Evolutionary conservation across 2,329 filamentous ascomycete genomes (phyloP), one percentile per base, ranked within the genome.

Genomic region (Fusarium avenaceum): DNA sequence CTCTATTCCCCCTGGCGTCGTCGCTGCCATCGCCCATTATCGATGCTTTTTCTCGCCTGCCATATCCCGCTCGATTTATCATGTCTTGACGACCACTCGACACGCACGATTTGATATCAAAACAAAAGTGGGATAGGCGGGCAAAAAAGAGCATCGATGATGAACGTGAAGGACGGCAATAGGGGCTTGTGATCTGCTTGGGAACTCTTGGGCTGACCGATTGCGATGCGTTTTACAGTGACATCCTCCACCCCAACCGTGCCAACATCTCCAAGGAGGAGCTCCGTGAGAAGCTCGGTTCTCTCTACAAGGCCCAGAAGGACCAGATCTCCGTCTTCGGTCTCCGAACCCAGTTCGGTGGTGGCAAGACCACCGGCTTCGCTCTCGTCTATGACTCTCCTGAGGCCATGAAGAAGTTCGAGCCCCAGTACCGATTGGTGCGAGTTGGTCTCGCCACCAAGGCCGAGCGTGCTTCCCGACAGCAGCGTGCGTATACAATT

Each of bases 381-480:
- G 96, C 94, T 75, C 93, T 98, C 80, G 89, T 99, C 87, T 99
- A 99, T 90, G 96, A 99, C 86, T 97, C 93, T 75, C 87, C 90
- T 81, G 96, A 99, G 89, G 93, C 94, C 79, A 91, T 99, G 91
- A 97, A 97, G 93, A 98, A 98, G 87, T 99, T 98, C 85, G 96
- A 99, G 90, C 96, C 96, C 79, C 91, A 92, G 86, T 97, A 97
- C 92, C 91, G 96, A 85, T 90, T 97, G 77, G 89, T 99, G 83
- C 90, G 96, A 77, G 93, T 97, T 81, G 96, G 95, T 81, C 87
- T 93, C 77, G 95, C 93, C 80, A 88, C 84, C 83, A 98, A 98
- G 93, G 88, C 93, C 83, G 96, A 99, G 92, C 95, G 94, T 88
- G 90, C 96, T 79, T 93, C 90, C 87, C 92, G 96, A 90, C 96